A percentile compares a stretch with the other conserved stretches of the same genome.
phyloP scores from a whole-genome alignment of 768 basidiomycete species.

The Gautieria morchelliformis region DNA sequence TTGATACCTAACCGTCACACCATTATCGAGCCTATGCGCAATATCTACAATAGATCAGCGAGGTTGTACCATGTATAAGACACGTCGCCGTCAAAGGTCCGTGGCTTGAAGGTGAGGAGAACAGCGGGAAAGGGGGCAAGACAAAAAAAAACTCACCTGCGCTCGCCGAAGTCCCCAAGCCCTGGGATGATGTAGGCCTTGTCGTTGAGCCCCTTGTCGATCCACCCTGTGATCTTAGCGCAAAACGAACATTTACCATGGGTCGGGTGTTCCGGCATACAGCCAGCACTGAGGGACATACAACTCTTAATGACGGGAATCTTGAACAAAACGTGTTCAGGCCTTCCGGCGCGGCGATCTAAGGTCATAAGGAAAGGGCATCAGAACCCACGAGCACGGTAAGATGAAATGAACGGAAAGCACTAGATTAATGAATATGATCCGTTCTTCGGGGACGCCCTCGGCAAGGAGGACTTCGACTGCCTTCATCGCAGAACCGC shows the following conservation, averaged over 20 bases:
- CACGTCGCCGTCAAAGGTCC: no score
- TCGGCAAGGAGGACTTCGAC: slow-evolving; percentile 89
- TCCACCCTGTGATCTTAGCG: slow-evolving; percentile 84
- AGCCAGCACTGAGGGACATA: slow-evolving; percentile 28
- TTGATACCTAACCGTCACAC: no score
- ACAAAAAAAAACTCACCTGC: slow-evolving; percentile 40
- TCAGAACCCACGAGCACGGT: background rate
- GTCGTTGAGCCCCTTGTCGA: slow-evolving; percentile 86
- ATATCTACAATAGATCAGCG: no score
- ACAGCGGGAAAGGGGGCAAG: no score
- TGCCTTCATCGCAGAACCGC: slow-evolving; percentile 96
- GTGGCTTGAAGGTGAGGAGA: no score
- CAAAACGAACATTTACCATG: background rate
- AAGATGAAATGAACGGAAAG: slow-evolving; percentile 13
- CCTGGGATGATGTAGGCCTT: slow-evolving; percentile 89
- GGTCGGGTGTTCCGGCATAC: background rate
- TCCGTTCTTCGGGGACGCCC: slow-evolving; percentile 88
- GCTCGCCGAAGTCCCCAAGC: slow-evolving; percentile 94
- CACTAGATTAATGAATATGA: slow-evolving; percentile 91
- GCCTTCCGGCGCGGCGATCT: slow-evolving; percentile 92
- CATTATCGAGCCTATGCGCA: no score
- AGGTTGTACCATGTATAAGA: no score
- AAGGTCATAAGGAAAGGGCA: background rate
- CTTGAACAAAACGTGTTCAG: slow-evolving; percentile 65
- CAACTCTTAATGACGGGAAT: slow-evolving; percentile 71